Evolutionary conservation across 202 grass and related monocot species (phyloP).

Genomic region (Saccharum hybrid): DNA sequence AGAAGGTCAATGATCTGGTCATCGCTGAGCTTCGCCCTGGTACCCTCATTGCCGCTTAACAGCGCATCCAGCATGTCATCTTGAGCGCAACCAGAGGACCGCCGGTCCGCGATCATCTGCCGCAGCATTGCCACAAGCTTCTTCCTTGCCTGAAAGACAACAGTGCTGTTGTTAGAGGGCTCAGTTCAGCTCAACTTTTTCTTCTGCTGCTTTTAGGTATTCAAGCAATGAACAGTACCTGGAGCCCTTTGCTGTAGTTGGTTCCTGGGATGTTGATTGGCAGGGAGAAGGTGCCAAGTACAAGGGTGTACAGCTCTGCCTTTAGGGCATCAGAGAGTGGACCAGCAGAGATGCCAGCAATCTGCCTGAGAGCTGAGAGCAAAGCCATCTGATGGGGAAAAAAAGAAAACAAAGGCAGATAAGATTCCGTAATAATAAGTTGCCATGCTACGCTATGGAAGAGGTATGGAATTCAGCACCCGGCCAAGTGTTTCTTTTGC

Average conservation of each 20-base stretch:
- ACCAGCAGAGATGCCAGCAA: slow-evolving; percentile 79
- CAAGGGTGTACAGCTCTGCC: slow-evolving; percentile 77
- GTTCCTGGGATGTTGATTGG: slow-evolving; percentile 81
- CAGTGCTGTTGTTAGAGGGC: slow-evolving; percentile 21
- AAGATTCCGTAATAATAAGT: slow-evolving; percentile 38
- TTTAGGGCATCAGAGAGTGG: slow-evolving; percentile 73
- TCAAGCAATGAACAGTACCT: slow-evolving; percentile 50
- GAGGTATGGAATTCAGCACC: slow-evolving; percentile 35
- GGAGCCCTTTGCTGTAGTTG: slow-evolving; percentile 71
- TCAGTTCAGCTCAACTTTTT: not conserved
- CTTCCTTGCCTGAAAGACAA: slow-evolving; percentile 75
- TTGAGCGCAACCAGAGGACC: slow-evolving; percentile 44
- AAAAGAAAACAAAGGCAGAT: slow-evolving; percentile 15
- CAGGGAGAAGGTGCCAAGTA: slow-evolving; percentile 80
- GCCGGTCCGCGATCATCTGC: slow-evolving; percentile 65
- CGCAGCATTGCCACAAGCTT: slow-evolving; percentile 77
- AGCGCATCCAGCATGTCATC: slow-evolving; percentile 84
- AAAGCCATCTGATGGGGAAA: slow-evolving; percentile 66
- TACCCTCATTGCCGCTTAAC: slow-evolving; percentile 51
- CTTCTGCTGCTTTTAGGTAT: slow-evolving; percentile 24
- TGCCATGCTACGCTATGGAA: slow-evolving; percentile 43
- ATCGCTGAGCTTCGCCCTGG: slow-evolving; percentile 70
- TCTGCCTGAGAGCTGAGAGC: slow-evolving; percentile 76
- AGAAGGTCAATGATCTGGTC: slow-evolving; percentile 91
- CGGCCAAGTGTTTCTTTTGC: slow-evolving; percentile 15